A percentile compares a stretch with the other conserved stretches of the same genome.
Conservation (phyloP, 2,329 filamentous ascomycete species). For the Biscogniauxia mediterranea region DNA sequence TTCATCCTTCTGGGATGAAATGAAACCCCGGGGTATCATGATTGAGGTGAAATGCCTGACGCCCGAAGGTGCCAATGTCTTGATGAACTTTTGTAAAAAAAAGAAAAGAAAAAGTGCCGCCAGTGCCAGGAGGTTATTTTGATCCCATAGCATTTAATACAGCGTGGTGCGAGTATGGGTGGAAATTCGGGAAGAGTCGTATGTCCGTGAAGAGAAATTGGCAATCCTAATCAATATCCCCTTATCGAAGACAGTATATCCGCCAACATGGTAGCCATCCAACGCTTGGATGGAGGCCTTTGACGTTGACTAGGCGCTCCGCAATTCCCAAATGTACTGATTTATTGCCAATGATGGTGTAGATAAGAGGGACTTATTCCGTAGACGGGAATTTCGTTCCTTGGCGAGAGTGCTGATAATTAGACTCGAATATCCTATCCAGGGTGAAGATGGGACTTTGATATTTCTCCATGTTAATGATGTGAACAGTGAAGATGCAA, state of each 20-base stretch:
- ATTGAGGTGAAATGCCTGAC: not conserved
- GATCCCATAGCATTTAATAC: not conserved
- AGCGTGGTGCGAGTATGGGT: not conserved
- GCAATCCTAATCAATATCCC: not conserved
- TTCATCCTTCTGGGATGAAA: not conserved
- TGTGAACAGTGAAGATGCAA: not conserved
- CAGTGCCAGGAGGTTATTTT: not conserved
- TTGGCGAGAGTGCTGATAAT: not conserved
- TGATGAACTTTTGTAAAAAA: not conserved
- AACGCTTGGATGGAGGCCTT: not conserved
- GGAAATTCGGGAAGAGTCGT: not conserved
- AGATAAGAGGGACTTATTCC: not conserved
- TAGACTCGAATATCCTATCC: not conserved
- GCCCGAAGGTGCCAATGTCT: not conserved
- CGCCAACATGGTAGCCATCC: not conserved
- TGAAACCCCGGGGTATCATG: conserved; percentile 19
- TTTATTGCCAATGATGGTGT: not conserved
- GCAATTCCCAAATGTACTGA: not conserved
- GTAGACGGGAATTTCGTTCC: not conserved
- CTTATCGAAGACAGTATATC: not conserved
- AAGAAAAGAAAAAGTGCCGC: conserved; percentile 1
- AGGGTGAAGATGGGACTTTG: not conserved
- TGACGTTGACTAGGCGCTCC: not conserved
- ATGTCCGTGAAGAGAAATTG: not conserved
- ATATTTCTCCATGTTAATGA: not conserved